Base-by-base conservation (phyloP, 768 basidiomycete species). In the Serendipita vermifera region DNA sequence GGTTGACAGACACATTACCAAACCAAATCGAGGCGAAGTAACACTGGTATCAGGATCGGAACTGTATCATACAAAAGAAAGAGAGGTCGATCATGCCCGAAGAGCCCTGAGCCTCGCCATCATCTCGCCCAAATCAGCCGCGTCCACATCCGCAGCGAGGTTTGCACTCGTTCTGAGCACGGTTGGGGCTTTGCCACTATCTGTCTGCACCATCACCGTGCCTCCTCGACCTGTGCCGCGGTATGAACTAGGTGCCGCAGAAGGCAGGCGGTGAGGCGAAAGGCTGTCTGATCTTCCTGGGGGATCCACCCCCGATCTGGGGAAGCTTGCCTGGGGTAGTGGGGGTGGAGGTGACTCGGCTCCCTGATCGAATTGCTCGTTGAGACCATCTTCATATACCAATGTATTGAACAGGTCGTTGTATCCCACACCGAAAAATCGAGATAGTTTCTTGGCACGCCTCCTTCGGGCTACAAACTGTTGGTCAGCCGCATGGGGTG, bases 401-500 rank as follows among this genome's bases (percentile, higher is more conserved):
- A 51, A 26, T n/a, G 46, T 22, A 31, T 20, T 51, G n/a, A 51
- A 51, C 46, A 81, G 67, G 59, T 77, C 74, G 55, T 73, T 67
- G 60, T 73, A 73, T 26, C 66, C 70, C 31, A 79, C 78, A 13
- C 79, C 78, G 63, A 80, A 80, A 66, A 81, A 80, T 39, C 73
- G 74, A 24, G 76, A 70, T 38, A 81, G 65, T 64, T 80, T 81
- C 57, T 72, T 74, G n/a, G 73, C 73, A 29, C 77, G 73, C 5
- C 72, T 64, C n/a, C 74, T 67, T 35, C 74, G 71, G 58, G 62
- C 62, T 26, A 61, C 63, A 61, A 70, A 67, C 33, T 60, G 41
- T n/a, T 33, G 17, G 56, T 58, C 29, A 7, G 20, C 29, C 7
- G 46, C 26, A 36, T n/a, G 9, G 46, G 46, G 46, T 9, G 22